Evolutionary conservation across 176 grass and related monocot genomes (phyloP).

Genomic region (Aegilops tauschii): DNA sequence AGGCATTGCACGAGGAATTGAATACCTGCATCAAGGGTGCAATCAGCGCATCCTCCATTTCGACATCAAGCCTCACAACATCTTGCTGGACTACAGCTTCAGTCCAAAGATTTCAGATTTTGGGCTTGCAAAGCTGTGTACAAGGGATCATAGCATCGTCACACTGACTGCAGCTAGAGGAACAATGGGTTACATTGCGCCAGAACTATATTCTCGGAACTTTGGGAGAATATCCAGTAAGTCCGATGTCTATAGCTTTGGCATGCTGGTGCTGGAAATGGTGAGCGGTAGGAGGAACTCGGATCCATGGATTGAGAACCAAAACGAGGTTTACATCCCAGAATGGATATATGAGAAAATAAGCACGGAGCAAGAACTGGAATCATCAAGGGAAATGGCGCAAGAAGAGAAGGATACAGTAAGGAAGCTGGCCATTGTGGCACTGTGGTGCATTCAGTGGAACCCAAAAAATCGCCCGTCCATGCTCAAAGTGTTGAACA

Average conservation of each 20-base stretch:
- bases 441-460: slow-evolving; percentile 3
- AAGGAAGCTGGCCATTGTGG: slow-evolving; percentile 1
- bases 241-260: not conserved
- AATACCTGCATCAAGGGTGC: slow-evolving; percentile 15
- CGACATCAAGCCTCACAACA: slow-evolving; percentile 4
- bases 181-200: not conserved
- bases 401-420: not conserved
- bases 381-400: not conserved
- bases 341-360: not conserved
- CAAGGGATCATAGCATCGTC: not conserved
- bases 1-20: not conserved
- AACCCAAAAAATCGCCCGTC: not conserved
- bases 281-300: not conserved
- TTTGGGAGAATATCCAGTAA: not conserved
- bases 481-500: not conserved
- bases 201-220: not conserved
- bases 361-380: not conserved
- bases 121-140: not conserved
- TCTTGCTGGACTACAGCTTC: not conserved
- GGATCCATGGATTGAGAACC: not conserved
- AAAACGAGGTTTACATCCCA: slow-evolving; percentile 5
- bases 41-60: not conserved
- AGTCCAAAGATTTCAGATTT: slow-evolving; percentile 1
- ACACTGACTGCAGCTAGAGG: not conserved
- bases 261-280: slow-evolving; percentile 12